Evolutionary conservation across 805 yeast genomes (phyloP), one percentile per base, ranked within the genome.

Genomic region (Yarrowia deformans): DNA sequence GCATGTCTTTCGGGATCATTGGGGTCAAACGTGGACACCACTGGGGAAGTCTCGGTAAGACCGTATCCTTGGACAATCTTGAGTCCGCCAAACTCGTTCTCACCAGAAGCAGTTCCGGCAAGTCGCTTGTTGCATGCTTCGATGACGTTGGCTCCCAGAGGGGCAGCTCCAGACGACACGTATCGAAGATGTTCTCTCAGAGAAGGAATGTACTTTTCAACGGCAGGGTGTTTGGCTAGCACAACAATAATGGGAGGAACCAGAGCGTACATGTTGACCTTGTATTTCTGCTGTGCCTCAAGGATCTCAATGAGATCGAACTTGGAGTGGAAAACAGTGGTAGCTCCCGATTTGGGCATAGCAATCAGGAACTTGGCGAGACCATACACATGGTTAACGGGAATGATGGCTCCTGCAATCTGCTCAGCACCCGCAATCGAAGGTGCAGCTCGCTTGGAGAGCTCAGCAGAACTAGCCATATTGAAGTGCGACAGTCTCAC

Each of bases 91-190:
- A 48, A 63, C 55, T 49, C 48, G 68, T 48, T 48, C 10, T 48
- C 68, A 2, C 68, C 68, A 14, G 68, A 39, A 7, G 43, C 12
- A 70, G 54, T 13, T 70, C 74, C 34, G 46, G 70, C 14, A 52
- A 66, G 34, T 14, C 69, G 69, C 12, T 9, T 10, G 16, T 43
- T 50, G 23, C 61, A 50, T 4, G 69, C 61, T 12, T 40, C 52
- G 32, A 42, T 42, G 8, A 66, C 50, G 12, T 50, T 35, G 7
- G 61, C 69, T 6, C 69, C 61, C 12, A 86, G 81, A 34, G 85
- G 84, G 49, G 86, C 84, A 16, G 88, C 85, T 67, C 85, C 84
- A 16, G 72, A 73, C 69, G 82, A 76, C 67, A 82, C 81, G 70
- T 79, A 78, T 61, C 76, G 74, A 39, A 85, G 76, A 8, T 81